Conservation (phyloP, 257 asterid species). For the Avicennia marina region DNA sequence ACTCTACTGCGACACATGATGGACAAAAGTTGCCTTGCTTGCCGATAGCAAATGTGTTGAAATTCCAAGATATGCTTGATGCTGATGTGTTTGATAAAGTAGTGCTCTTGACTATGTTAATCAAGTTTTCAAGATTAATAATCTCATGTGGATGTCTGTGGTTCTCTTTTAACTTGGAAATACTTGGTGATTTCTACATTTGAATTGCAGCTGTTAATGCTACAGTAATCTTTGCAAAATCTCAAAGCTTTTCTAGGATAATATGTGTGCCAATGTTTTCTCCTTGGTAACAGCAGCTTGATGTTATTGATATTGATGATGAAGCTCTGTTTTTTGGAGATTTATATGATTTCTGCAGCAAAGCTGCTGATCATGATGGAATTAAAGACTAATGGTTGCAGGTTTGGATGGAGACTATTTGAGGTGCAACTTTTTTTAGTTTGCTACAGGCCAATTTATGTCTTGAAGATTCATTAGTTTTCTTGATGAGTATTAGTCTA, state of each 20-base stretch:
- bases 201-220: too few relatives aligned
- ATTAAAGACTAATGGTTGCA: constrained; percentile 83
- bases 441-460: too few relatives aligned
- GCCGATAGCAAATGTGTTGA: constrained; percentile 67
- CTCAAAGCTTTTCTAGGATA: too few relatives aligned
- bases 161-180: not conserved
- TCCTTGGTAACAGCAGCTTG: constrained; percentile 27
- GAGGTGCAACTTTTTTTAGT: constrained; percentile 46
- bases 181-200: too few relatives aligned
- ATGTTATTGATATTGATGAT: constrained; percentile 92
- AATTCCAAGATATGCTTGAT: constrained; percentile 58
- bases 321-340: constrained; percentile 95
- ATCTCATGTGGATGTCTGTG: not conserved
- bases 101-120: not conserved
- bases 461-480: not conserved
- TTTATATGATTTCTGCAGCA: constrained; percentile 76
- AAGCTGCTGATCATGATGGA: constrained; percentile 93
- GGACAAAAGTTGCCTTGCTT: constrained; percentile 81
- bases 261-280: constrained; percentile 11
- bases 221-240: too few relatives aligned
- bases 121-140: not conserved
- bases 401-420: constrained; percentile 94
- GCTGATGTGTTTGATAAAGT: constrained; percentile 73
- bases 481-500: not conserved
- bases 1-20: constrained; percentile 82